Percentiles rank a stretch among this genome's conserved stretches.
Evolutionary conservation across 192 early-diverging fungal species (phyloP).

Genomic region (Endogone sp.): DNA sequence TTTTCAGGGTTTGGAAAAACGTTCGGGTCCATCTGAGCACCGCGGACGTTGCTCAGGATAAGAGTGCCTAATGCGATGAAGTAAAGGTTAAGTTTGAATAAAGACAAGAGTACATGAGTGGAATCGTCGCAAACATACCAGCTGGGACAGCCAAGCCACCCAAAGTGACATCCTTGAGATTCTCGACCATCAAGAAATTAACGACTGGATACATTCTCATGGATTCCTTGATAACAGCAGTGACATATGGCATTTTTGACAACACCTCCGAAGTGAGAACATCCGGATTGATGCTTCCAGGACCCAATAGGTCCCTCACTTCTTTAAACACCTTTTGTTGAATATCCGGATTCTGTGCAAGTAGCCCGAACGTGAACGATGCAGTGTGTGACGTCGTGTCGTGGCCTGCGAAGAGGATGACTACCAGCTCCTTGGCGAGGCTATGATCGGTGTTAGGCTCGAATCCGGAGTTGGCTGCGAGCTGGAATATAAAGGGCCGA

Average conservation of each 20-base stretch:
- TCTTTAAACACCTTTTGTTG: constrained; percentile 39
- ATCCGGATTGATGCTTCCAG: no score
- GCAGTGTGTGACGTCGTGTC: constrained; percentile 47
- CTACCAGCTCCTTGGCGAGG: constrained; percentile 37
- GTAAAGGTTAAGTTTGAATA: no score
- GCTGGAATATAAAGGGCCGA: no score
- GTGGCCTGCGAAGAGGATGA: constrained; percentile 53
- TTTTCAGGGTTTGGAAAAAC: constrained; percentile 16
- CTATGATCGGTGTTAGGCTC: constrained; percentile 1
- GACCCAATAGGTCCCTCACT: constrained; percentile 21
- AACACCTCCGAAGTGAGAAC: no score
- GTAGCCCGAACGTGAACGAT: constrained; percentile 29
- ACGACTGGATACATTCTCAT: constrained; percentile 14
- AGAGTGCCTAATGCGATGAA: not conserved
- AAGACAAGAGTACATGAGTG: no score
- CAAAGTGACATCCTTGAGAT: constrained; percentile 8
- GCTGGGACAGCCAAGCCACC: constrained; percentile 31
- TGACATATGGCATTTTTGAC: not conserved
- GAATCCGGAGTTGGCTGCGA: no score
- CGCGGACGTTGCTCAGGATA: not conserved
- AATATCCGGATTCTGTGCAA: constrained; percentile 36
- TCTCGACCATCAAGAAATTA: not conserved
- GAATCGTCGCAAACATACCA: no score
- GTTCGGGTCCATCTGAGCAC: not conserved
- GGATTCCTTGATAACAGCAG: constrained; percentile 17